These are phyloP conservation scores for Pseudofabraea citricarpa DNA, from an alignment of 2,329 filamentous ascomycete species.

Conservation along the genomic window DNA sequence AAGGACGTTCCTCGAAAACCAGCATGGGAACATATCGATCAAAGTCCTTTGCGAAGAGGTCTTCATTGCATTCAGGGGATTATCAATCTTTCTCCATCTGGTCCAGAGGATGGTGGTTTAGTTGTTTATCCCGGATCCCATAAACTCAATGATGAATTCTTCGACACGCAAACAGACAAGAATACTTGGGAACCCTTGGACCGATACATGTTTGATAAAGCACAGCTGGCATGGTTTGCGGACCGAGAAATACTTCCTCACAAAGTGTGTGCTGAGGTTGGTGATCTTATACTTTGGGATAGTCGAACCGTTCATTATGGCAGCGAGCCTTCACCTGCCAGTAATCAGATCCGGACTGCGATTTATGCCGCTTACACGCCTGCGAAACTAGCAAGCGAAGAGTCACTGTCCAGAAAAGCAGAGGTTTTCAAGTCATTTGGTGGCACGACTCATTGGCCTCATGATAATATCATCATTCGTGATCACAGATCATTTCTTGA, in stretches of 20 bases:
- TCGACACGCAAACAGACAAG: constrained; percentile 23
- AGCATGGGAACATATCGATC: constrained; percentile 34
- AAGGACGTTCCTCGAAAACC: constrained; percentile 20
- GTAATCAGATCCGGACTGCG: constrained; percentile 25
- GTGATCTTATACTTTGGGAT: constrained; percentile 35
- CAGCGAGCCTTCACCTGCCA: constrained; percentile 21
- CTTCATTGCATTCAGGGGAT: constrained; percentile 28
- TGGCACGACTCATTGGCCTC: constrained; percentile 25
- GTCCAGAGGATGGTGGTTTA: constrained; percentile 33
- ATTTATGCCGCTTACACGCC: constrained; percentile 33
- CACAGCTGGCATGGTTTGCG: constrained; percentile 29
- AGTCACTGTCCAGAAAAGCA: constrained; percentile 18
- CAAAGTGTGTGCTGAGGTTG: constrained; percentile 31
- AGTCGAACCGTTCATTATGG: constrained; percentile 33
- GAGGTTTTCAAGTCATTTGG: constrained; percentile 18
- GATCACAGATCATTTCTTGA: constrained; percentile 5
- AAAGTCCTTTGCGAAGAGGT: constrained; percentile 20
- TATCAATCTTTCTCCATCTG: constrained; percentile 26
- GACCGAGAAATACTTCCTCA: constrained; percentile 24
- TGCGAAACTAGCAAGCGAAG: constrained; percentile 22
- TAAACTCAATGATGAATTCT: constrained; percentile 27
- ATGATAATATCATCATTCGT: constrained; percentile 15
- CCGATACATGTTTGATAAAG: constrained; percentile 26
- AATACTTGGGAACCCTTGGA: constrained; percentile 23
- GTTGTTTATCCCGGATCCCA: constrained; percentile 30